These are phyloP conservation scores for Pseudogymnoascus sp. DNA, from an alignment of 2,329 filamentous ascomycete genomes.

Conservation along the genomic window DNA sequence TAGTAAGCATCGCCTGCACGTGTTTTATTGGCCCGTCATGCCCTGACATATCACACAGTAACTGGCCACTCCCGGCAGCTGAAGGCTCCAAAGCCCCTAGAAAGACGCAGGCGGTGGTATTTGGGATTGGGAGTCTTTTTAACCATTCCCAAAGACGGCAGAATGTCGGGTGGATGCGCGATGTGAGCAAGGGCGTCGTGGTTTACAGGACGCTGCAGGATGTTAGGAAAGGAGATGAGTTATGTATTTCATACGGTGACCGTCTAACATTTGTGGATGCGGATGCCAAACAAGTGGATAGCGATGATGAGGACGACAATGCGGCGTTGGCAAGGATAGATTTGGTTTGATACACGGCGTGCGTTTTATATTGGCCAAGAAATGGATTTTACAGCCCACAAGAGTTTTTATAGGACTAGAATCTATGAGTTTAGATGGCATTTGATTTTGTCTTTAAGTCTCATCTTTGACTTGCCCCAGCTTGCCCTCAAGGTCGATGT, in stretches of 20 bases:
- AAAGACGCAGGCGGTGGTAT: slow-evolving; percentile 41
- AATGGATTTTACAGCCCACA: background rate
- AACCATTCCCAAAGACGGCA: slow-evolving; percentile 44
- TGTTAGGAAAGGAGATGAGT: slow-evolving; percentile 42
- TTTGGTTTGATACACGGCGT: background rate
- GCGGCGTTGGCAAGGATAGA: slow-evolving; percentile 25
- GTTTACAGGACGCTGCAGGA: slow-evolving; percentile 41
- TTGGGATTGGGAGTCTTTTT: slow-evolving; percentile 50
- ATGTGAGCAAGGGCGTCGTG: slow-evolving; percentile 36
- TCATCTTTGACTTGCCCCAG: background rate
- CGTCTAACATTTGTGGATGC: slow-evolving; percentile 29
- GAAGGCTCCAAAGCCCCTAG: slow-evolving; percentile 19
- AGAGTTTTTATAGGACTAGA: background rate
- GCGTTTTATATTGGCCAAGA: background rate
- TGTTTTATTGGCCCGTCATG: background rate
- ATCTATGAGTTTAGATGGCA: background rate
- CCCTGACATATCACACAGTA: slow-evolving; percentile 17
- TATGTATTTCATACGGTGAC: slow-evolving; percentile 37
- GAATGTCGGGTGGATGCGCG: slow-evolving; percentile 47
- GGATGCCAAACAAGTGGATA: slow-evolving; percentile 20
- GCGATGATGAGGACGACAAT: slow-evolving; percentile 21
- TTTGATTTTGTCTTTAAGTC: background rate
- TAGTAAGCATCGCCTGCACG: slow-evolving; percentile 34
- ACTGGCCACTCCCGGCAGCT: slow-evolving; percentile 24
- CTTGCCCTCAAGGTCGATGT: background rate